Conservation (phyloP, 2,329 filamentous ascomycete species). For the Chaetomium globosum region DNA sequence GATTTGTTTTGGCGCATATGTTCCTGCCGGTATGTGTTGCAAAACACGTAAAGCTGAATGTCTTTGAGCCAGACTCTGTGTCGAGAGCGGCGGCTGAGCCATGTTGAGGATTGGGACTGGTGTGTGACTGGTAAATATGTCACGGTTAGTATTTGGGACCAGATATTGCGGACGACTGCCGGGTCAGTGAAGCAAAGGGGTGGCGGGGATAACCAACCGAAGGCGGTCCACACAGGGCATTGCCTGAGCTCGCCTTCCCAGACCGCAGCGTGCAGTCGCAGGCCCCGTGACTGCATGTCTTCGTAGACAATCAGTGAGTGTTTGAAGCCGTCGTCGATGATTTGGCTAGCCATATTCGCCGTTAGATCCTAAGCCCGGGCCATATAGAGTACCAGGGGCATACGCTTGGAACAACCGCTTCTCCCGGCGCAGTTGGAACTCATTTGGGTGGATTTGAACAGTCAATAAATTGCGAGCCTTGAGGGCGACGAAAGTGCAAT, state of each 20-base stretch:
- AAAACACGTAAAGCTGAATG: slow-evolving; percentile 62
- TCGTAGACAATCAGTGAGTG: slow-evolving; percentile 59
- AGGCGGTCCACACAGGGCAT: slow-evolving; percentile 67
- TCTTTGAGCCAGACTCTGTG: slow-evolving; percentile 56
- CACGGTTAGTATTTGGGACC: neutral
- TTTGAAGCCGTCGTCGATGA: slow-evolving; percentile 57
- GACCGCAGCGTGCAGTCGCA: slow-evolving; percentile 60
- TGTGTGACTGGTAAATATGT: slow-evolving; percentile 51
- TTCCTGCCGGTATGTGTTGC: slow-evolving; percentile 56
- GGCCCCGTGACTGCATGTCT: slow-evolving; percentile 51
- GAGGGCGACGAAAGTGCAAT: slow-evolving; percentile 60
- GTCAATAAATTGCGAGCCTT: slow-evolving; percentile 56
- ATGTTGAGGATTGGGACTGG: slow-evolving; percentile 51
- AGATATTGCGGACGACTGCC: neutral
- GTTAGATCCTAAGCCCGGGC: neutral
- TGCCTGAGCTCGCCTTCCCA: slow-evolving; percentile 56
- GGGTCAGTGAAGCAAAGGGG: neutral
- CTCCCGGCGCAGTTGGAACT: slow-evolving; percentile 54
- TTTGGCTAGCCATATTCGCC: slow-evolving; percentile 48
- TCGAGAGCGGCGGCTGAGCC: slow-evolving; percentile 54
- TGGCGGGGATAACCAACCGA: slow-evolving; percentile 49
- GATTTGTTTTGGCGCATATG: slow-evolving; percentile 53
- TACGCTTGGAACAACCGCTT: slow-evolving; percentile 60
- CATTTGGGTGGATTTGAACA: slow-evolving; percentile 46
- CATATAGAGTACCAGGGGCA: slow-evolving; percentile 32